Evolutionary conservation across 306 rosid genomes (phyloP), one percentile per base, ranked within the genome.

Genomic region (Prosopis cineraria): DNA sequence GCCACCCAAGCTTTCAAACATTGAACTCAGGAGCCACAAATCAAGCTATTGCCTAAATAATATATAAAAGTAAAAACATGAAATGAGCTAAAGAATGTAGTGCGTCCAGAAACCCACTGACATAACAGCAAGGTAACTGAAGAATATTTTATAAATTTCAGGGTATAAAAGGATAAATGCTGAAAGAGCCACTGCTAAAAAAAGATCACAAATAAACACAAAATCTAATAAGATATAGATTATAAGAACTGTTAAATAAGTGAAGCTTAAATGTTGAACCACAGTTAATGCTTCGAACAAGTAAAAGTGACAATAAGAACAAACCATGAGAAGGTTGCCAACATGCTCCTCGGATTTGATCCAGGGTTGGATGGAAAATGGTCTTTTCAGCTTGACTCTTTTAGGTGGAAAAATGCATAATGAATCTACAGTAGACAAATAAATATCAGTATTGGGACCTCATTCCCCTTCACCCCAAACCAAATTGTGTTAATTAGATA

Each of bases 301-400:
- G n/a, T 65, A 65, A 65, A 64, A 78, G 58, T 40, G 73, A 50
- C 3, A 31, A 75, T 39, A 39, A n/a, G 37, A 40, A 83, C 88
- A 52, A 85, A 95, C 99, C 98, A 93, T 96, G 84, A 96, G 91
- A 82, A 93, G 93, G 90, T 93, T 90, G 75, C 99, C 98, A 77
- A 93, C 83, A 84, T 91, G 91, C 85, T 87, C 88, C 83, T 93
- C 99, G 37, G 96, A 91, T 88, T 87, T 81, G 47, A 74, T 85
- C 99, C 99, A 96, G 6, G 99, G 99, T 68, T 90, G 90, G 48
- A 93, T 79, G 60, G 91, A 85, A 83, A 96, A 93, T 55, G 98
- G 94, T 70, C 70, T 91, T 84, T 83, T 96, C 86, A 91, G 81
- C 78, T 80, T 91, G 80, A 93, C 85, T 62, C 90, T 78, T 83